Evolutionary conservation across 2,329 filamentous ascomycete genomes (phyloP).

Genomic region (Gaeumannomyces sp.): DNA sequence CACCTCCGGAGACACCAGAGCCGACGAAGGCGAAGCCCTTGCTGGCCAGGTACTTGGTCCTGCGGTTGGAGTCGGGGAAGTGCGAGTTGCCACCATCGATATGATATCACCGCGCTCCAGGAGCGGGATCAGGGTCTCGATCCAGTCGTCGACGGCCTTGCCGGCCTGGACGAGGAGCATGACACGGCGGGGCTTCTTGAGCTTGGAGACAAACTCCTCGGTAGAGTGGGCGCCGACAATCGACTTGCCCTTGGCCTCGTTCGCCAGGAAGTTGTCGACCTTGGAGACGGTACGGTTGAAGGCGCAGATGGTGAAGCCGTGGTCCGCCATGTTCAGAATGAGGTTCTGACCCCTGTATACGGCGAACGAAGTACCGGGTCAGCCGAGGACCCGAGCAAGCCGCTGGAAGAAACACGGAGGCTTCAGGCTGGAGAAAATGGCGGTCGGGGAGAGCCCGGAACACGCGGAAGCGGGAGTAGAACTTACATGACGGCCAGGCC

Average conservation of each 20-base stretch:
- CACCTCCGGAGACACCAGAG: conserved; percentile 95
- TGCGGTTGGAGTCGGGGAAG: conserved; percentile 98
- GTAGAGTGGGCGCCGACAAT: conserved; percentile 89
- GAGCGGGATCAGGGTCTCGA: conserved; percentile 83
- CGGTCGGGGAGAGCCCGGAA: conserved; percentile 5
- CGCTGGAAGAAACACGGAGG: conserved; percentile 1
- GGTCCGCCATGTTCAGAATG: conserved; percentile 83
- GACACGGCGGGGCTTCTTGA: conserved; percentile 93
- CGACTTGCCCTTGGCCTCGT: conserved; percentile 92
- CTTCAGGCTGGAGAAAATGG: not conserved
- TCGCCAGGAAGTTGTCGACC: conserved; percentile 88
- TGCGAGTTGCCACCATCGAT: conserved; percentile 99
- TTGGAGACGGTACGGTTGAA: conserved; percentile 99
- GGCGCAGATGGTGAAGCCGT: conserved; percentile 93
- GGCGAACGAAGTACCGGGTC: conserved; percentile 11
- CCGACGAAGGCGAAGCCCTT: conserved; percentile 97
- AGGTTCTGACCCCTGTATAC: conserved; percentile 67
- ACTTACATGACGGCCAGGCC: conserved; percentile 84
- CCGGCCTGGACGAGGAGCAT: conserved; percentile 99
- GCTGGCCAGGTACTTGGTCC: conserved; percentile 74
- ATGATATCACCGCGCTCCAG: conserved; percentile 90
- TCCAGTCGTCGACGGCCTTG: conserved; percentile 97
- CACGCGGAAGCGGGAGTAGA: conserved; percentile 1
- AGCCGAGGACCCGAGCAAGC: conserved; percentile 5
- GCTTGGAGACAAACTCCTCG: conserved; percentile 91